Percentiles rank a stretch among this genome's conserved stretches.
phyloP scores from a whole-genome alignment of 306 rosid genomes.

The Arachis stenosperma region DNA sequence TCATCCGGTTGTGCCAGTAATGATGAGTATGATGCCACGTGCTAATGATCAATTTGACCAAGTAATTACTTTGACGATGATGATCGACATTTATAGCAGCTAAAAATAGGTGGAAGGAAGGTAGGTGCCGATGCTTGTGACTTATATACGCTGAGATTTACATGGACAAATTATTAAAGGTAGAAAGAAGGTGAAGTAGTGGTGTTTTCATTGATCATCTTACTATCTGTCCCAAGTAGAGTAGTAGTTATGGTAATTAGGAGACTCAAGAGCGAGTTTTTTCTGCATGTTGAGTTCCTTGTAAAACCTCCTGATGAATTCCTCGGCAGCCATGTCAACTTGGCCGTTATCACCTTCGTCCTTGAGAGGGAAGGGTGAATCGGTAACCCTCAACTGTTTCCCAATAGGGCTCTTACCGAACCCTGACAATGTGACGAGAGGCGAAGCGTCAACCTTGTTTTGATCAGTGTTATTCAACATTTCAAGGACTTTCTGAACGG shows the following conservation, averaged over 20 bases:
- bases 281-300: slow-evolving; percentile 62
- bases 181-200: not conserved
- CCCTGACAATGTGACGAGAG: slow-evolving; percentile 65
- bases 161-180: not conserved
- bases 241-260: slow-evolving; percentile 26
- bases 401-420: slow-evolving; percentile 79
- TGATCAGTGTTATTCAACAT: slow-evolving; percentile 43
- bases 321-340: slow-evolving; percentile 77
- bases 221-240: slow-evolving; percentile 41
- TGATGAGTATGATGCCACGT: not conserved
- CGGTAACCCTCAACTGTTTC: slow-evolving; percentile 77
- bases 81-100: slow-evolving; percentile 10
- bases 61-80: not conserved
- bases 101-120: slow-evolving; percentile 6
- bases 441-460: slow-evolving; percentile 52
- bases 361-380: slow-evolving; percentile 79
- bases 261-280: slow-evolving; percentile 56
- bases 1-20: not conserved
- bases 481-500: slow-evolving; percentile 70
- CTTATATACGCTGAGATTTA: not conserved
- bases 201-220: not conserved
- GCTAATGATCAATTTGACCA: slow-evolving; percentile 20
- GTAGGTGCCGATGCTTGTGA: not conserved
- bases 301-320: slow-evolving; percentile 77
- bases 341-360: slow-evolving; percentile 63